Percentiles rank a stretch among this genome's conserved stretches.
Conservation (phyloP, 2,329 filamentous ascomycete species). For the Epichloe festucae region DNA sequence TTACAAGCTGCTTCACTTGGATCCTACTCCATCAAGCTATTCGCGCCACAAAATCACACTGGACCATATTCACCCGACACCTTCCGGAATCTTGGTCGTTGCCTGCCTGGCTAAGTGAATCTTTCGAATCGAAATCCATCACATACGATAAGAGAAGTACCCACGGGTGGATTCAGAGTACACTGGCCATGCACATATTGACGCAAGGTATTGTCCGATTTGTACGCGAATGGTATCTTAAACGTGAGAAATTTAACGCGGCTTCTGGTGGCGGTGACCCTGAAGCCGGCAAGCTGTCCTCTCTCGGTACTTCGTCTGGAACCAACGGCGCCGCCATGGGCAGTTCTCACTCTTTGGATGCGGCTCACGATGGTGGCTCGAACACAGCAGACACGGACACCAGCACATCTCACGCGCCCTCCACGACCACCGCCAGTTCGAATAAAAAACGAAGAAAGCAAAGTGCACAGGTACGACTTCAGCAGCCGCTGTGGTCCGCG, state of each 20-base stretch:
- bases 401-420: constrained; percentile 9
- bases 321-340: constrained; percentile 9
- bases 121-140: constrained; percentile 27
- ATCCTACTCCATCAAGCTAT: constrained; percentile 44
- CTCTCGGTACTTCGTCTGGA: constrained; percentile 13
- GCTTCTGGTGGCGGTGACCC: constrained; percentile 42
- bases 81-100: constrained; percentile 35
- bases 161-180: constrained; percentile 54
- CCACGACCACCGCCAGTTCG: constrained; percentile 30
- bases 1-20: constrained; percentile 57
- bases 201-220: constrained; percentile 61
- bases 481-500: constrained; percentile 88
- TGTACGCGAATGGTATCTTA: constrained; percentile 55
- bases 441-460: constrained; percentile 78
- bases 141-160: constrained; percentile 45
- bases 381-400: constrained; percentile 40
- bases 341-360: not conserved
- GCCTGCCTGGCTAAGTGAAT: constrained; percentile 31
- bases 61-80: constrained; percentile 31
- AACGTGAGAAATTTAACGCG: constrained; percentile 43
- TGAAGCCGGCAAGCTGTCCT: constrained; percentile 43
- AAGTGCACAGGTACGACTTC: constrained; percentile 77
- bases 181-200: constrained; percentile 61
- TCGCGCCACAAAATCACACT: constrained; percentile 35
- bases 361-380: constrained; percentile 25